Evolutionary conservation across 345 rosid species (phyloP).

Genomic region (Erodium maritimum): DNA sequence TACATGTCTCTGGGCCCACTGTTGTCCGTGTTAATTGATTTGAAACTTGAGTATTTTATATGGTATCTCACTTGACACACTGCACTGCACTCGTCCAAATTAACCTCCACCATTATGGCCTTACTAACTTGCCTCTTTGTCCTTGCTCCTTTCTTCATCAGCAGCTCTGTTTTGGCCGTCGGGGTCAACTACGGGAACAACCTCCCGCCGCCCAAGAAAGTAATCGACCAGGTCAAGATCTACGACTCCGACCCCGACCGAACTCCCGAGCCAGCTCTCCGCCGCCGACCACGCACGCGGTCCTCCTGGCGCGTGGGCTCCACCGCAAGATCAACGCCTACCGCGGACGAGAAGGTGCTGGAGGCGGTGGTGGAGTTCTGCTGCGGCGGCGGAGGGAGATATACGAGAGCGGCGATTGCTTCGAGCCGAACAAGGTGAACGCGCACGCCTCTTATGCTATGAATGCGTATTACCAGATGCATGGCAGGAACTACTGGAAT

Average conservation of each 20-base stretch:
- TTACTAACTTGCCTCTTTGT: slow-evolving; percentile 5
- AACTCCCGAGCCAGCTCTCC: slow-evolving; percentile 32
- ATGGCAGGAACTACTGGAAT: slow-evolving; percentile 68
- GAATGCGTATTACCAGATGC: slow-evolving; percentile 62
- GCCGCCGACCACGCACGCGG: slow-evolving; percentile 40
- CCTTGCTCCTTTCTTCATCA: slow-evolving; percentile 6
- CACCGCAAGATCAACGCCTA: slow-evolving; percentile 61
- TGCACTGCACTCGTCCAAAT: too few species aligned
- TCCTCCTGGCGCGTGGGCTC: slow-evolving; percentile 31
- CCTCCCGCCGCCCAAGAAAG: slow-evolving; percentile 50
- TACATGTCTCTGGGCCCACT: too few species aligned
- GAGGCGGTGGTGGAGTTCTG: slow-evolving; percentile 44
- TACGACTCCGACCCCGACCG: slow-evolving; percentile 50
- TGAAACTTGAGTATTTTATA: too few species aligned
- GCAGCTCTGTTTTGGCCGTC: slow-evolving; percentile 17
- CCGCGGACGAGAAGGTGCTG: slow-evolving; percentile 46
- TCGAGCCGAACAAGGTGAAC: slow-evolving; percentile 38
- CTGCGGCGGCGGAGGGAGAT: slow-evolving; percentile 64
- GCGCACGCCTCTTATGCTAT: slow-evolving; percentile 60
- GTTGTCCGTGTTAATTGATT: too few species aligned
- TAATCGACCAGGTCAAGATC: slow-evolving; percentile 53
- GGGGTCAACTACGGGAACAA: slow-evolving; percentile 58
- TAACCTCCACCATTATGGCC: background rate
- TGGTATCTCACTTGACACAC: too few species aligned
- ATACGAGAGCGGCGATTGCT: slow-evolving; percentile 35